These are phyloP conservation scores for Filosporella fistucella DNA, from an alignment of 495 filamentous ascomycete genomes.

Conservation along the genomic window DNA sequence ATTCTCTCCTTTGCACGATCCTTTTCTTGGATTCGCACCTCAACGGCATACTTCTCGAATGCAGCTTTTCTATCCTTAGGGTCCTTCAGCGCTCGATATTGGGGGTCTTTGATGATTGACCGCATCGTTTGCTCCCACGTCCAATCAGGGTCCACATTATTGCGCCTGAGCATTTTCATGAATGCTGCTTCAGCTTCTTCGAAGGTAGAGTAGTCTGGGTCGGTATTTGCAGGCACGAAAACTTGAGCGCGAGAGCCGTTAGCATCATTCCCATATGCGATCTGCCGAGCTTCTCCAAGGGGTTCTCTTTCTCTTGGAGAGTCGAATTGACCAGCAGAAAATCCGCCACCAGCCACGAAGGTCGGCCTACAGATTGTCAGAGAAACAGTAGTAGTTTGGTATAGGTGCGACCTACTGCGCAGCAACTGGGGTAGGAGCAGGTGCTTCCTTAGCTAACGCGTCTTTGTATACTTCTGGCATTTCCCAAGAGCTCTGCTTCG, in stretches of 20 bases:
- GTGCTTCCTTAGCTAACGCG: constrained; percentile 53
- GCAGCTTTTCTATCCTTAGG: constrained; percentile 87
- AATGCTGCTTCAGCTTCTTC: constrained; percentile 96
- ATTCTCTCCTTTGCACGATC: constrained; percentile 92
- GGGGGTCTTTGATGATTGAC: constrained; percentile 84
- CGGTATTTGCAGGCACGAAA: constrained; percentile 59
- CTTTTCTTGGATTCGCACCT: constrained; percentile 89
- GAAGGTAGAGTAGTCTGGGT: constrained; percentile 77
- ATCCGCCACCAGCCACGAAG: constrained; percentile 60
- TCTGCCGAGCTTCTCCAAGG: constrained; percentile 59
- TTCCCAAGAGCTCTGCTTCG: constrained; percentile 89
- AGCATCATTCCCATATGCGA: constrained; percentile 60
- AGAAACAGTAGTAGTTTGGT: not conserved
- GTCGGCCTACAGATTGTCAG: constrained; percentile 38
- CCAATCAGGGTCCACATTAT: constrained; percentile 85
- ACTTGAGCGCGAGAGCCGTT: constrained; percentile 48
- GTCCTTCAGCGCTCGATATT: constrained; percentile 91
- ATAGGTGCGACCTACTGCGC: constrained; percentile 68
- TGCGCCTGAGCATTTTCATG: constrained; percentile 81
- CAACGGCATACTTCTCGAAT: constrained; percentile 92
- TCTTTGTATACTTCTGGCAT: constrained; percentile 83
- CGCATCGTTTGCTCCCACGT: constrained; percentile 89
- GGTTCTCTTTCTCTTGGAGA: constrained; percentile 33
- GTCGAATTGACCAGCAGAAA: constrained; percentile 39
- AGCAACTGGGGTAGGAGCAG: constrained; percentile 36